Conservation (phyloP, 345 rosid species). For the Rhodamnia rubescens region DNA sequence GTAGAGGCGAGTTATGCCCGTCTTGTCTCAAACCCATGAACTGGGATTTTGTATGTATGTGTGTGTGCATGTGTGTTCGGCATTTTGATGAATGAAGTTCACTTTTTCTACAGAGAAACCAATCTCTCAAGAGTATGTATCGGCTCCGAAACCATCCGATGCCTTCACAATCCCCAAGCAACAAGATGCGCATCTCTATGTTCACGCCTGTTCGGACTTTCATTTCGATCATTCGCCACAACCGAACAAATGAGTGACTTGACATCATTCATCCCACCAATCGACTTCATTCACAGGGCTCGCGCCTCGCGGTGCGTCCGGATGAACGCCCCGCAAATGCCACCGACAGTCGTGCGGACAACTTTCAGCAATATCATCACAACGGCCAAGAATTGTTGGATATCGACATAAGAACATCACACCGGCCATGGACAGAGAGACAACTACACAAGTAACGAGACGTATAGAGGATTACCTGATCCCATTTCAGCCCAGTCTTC, state of each 20-base stretch:
- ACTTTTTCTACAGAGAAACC: background rate
- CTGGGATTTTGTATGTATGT: background rate
- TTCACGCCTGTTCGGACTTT: background rate
- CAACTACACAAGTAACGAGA: too few species aligned
- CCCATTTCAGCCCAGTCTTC: background rate
- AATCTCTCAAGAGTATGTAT: background rate
- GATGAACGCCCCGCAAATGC: too few species aligned
- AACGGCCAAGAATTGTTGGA: too few species aligned
- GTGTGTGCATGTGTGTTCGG: background rate
- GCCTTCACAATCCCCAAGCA: background rate
- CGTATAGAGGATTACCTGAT: background rate
- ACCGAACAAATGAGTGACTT: background rate
- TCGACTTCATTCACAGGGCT: too few species aligned
- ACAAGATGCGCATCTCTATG: background rate
- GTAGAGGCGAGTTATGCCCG: too few species aligned
- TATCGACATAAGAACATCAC: too few species aligned
- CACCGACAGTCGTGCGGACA: too few species aligned
- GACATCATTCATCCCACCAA: background rate
- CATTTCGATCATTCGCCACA: background rate
- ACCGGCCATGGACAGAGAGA: too few species aligned
- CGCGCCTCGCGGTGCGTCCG: too few species aligned
- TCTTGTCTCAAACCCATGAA: background rate
- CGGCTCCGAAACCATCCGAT: too few species aligned
- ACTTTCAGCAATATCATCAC: too few species aligned
- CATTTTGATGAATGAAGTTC: background rate